Evolutionary conservation across 2,329 filamentous ascomycete species (phyloP), one percentile per base, ranked within the genome.

Genomic region (Fusarium veterinarium): DNA sequence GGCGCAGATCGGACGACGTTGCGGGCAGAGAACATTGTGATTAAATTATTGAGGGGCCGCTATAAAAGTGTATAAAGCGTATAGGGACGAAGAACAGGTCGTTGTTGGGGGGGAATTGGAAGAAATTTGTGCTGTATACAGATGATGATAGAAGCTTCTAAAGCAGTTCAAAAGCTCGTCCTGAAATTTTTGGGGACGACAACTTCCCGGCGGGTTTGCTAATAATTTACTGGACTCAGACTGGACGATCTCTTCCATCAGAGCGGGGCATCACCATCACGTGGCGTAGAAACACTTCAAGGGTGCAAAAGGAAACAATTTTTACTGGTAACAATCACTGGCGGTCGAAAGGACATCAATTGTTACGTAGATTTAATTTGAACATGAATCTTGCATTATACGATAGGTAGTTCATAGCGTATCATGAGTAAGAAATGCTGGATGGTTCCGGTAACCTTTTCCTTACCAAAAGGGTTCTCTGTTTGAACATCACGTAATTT

Each of bases 21-120:
- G 81, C 92, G 88, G 75, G 93, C 84, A 74, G 92, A 91, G 80
- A 94, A 85, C 93, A 95, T 95, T 74, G 78, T 88, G 82, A 60
- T 64, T 62, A 59, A 17, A 72, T 63, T 64, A 67, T 38, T 62
- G 28, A 28, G 28, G 16, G 20, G 28, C 20, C 31, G 16, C 31
- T 56, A 30, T 37, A 38, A n/a, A 38, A 41, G 11, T 13, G 33
- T 11, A 17, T 17, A 38, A 19, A 13, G 13, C 20, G 63, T 59
- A 46, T 64, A 33, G 53, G 60, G 13, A 31, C 31, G 20, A 31
- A 57, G 30, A 25, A 53, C 41, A 10, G 13, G 31, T 31, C 40
- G 19, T 53, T 11, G 16, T 52, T 58, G 59, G 72, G 58, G 58
- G 25, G 58, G 58, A 52, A 65, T 69, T 74, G 51, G 59, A 70